Evolutionary conservation across 768 basidiomycete genomes (phyloP), one percentile per base, ranked within the genome.

Genomic region (Leccinum imitatum): DNA sequence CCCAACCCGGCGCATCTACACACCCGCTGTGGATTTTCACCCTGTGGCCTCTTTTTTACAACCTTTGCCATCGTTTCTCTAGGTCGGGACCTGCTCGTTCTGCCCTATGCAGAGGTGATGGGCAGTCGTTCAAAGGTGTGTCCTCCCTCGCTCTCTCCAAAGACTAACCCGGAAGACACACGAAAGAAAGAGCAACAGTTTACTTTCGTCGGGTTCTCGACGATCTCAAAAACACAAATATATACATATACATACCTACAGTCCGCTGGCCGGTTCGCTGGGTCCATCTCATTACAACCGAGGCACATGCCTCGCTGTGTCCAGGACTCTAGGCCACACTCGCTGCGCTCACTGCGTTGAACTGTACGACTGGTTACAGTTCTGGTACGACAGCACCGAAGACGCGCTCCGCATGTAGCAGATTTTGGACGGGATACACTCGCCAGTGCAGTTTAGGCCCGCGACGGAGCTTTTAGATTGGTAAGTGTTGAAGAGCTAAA

Each of bases 371-470:
- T 65, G 71, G n/a, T 71, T 65, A 65, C 89, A 90, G 66, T 86
- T 88, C 66, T 82, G 75, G 59, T 73, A 74, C 31, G 82, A 84
- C 56, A 91, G 75, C 30, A 79, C 75, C 3, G 80, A 81, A 27
- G 87, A 89, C 6, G 85, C 88, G 64, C 87, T 88, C 41, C 89
- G 80, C 44, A 90, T 85, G 65, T 89, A 89, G 68, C 87, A 91
- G 41, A 89, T 84, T 71, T 82, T 90, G 33, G 87, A 85, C 0
- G 69, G 54, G 21, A 79, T 67, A 66, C 89, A 90, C 21, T 79
- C 77, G 1, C 78, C 83, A 0, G 78, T 82, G 70, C 89, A 90
- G 30, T 82, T 63, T 17, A 64, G 57, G n/a, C 82, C 78, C 37
- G 66, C 72, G 6, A 81, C 75, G 10, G 87, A 87, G 60, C 77